Evolutionary conservation across 2,329 filamentous ascomycete genomes (phyloP), one percentile per base, ranked within the genome.

Genomic region (Capronia americana): DNA sequence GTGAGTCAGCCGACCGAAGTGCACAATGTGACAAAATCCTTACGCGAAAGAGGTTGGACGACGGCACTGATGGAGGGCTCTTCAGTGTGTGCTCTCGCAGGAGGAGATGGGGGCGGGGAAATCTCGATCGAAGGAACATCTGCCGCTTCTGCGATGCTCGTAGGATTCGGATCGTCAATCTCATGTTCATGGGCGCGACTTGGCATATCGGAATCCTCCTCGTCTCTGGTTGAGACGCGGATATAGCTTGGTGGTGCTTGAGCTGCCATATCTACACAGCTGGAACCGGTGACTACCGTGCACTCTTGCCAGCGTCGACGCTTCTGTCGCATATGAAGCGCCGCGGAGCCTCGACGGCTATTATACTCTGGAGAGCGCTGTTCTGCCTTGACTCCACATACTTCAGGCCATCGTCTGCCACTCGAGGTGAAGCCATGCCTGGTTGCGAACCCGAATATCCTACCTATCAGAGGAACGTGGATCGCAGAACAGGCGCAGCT

Each of bases 1-100:
- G 38, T 17, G 34, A 34, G 55, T 68, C 34, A 68, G 54, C 23
- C 17, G 28, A 12, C 34, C 11, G 34, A 50, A 23, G 30, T n/a
- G 46, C 41, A n/a, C 28, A 17, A 41, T 3, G n/a, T 8, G 11
- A 48, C 17, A 3, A 24, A n/a, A 4, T 41, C 24, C 61, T 57
- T 38, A 63, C 61, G 41, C 1, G 64, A 54, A 59, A 59, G 60
- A 55, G 60, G 55, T 41, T 63, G 60, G 20, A 55, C 32, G 28
- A 60, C 14, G 20, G 59, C 20, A 10, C 53, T 32, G 44, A 7
- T 56, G 17, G 55, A 48, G 14, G 46, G 30, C 6, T 30, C 24
- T 11, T 56, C 41, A 23, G 60, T 48, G 12, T 61, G 14, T n/a
- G 24, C 26, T 20, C 34, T 41, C 32, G 60, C 44, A 14, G 64